Evolutionary conservation across 768 basidiomycete species (phyloP), one percentile per base, ranked within the genome.

Genomic region (Austroboletus eburneus): DNA sequence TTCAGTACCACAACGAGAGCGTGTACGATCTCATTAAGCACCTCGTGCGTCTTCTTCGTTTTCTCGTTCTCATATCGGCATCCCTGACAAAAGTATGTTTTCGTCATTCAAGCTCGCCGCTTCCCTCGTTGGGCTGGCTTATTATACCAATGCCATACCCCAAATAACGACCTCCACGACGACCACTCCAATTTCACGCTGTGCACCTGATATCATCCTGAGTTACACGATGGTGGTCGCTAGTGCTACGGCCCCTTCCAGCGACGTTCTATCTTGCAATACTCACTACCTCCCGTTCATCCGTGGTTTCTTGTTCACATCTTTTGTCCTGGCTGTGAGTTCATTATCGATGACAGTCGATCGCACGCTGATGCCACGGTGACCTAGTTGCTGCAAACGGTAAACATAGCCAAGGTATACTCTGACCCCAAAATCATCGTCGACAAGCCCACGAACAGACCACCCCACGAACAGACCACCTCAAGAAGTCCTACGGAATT

Each of bases 391-490:
- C 72, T 96, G 21, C 91, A 95, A 77, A 85, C 88, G 1, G 82
- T 94, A 50, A 85, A 91, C 62, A 55, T 95, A 50, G 90, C 91
- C 0, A 63, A 75, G 34, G 68, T 87, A 21, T 96, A 76, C 60
- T 62, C 75, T 0, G 93, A 96, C 65, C 81, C 83, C 38, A 95
- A 96, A 69, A 93, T 89, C 0, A 83, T 95, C 63, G 87, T 87
- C 9, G 93, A 95, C 73, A 72, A 93, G 74, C 92, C 92, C 3
- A 95, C 92, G 2, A 75, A 71, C 58, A 80, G 83, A 55, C 65
- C 75, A 0, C 59, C 83, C 1, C 79, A 81, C 55, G 70, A 73
- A 42, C n/a, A n/a, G n/a, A n/a, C n/a, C n/a, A n/a, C n/a, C n/a
- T n/a, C n/a, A n/a, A n/a, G n/a, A n/a, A 90, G 92, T 12, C 70